Evolutionary conservation across 2,329 filamentous ascomycete species (phyloP), one percentile per base, ranked within the genome.

Genomic region (Lachnellula arida): DNA sequence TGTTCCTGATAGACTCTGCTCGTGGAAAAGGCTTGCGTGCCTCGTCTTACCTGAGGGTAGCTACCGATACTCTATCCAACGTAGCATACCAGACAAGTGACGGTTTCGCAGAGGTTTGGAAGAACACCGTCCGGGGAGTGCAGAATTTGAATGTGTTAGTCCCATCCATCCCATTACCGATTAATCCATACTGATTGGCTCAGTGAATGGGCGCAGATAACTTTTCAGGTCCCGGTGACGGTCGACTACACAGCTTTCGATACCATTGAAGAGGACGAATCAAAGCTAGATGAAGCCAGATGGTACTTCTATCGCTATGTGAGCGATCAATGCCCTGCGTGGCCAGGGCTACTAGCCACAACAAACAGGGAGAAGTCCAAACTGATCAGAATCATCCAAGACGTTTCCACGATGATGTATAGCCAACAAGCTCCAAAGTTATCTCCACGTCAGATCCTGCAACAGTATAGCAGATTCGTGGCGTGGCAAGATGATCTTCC

Each of bases 191-290:
- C 64, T 70, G 62, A 70, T 52, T 35, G 25, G 44, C 15, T 37
- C 43, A 71, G 69, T 56, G 68, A 71, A 57, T 71, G 70, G 70
- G 63, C 67, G 28, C 67, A 67, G 42, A 58, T 68, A 40, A 70
- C 68, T 6, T 71, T 67, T 44, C 64, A 68, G 39, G 55, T 59
- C 9, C 63, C 69, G 8, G 50, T 51, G 9, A 46, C 39, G 1
- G 8, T 64, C 11, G 52, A 47, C 5, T 48, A 57, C 19, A 40
- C 52, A 22, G 22, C 14, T n/a, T 52, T 59, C 34, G 40, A 63
- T 19, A 40, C 46, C 14, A 25, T 58, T 15, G 59, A 59, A 35
- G 61, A 65, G 22, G 37, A 39, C 22, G 60, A 64, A 25, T 25
- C 32, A 2, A 47, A 50, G 6, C 42, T 61, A 3, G 68, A 69